A percentile compares a stretch with the other conserved stretches of the same genome.
These are phyloP conservation scores for Kwoniella dejecticola DNA, from an alignment of 768 basidiomycete species.

Conservation along the genomic window DNA sequence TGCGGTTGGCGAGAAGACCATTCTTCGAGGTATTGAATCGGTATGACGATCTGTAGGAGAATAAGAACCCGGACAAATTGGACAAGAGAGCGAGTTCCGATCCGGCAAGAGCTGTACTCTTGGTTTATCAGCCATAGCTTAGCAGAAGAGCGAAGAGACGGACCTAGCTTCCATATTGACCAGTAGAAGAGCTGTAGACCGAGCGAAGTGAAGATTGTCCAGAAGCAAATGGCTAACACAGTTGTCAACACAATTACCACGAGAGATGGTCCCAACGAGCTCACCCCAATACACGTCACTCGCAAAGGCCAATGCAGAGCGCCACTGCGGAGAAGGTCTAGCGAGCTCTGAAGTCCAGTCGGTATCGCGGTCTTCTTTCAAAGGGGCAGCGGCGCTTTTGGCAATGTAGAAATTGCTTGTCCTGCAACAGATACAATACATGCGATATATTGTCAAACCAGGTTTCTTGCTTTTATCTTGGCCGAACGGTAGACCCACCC, in stretches of 20 bases:
- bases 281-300: conserved; percentile 53
- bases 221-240: conserved; percentile 59
- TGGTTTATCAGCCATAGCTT: neutral
- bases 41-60: conserved; percentile 60
- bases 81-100: conserved; percentile 74
- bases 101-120: conserved; percentile 65
- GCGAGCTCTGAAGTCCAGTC: conserved; percentile 13
- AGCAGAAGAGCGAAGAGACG: conserved; percentile 10
- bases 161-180: conserved; percentile 84
- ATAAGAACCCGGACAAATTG: conserved; percentile 69
- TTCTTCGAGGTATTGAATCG: conserved; percentile 60
- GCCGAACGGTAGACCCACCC: conserved; percentile 9
- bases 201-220: conserved; percentile 79
- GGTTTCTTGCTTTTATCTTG: neutral
- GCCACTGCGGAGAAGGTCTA: conserved; percentile 2
- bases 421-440: conserved; percentile 6
- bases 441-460: conserved; percentile 10
- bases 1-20: conserved; percentile 62
- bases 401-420: conserved; percentile 3
- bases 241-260: neutral
- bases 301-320: conserved; percentile 28
- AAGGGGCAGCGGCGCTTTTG: neutral
- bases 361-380: neutral
- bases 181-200: conserved; percentile 85
- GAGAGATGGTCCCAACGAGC: neutral